Base-by-base conservation (phyloP, 2,329 filamentous ascomycete genomes). In the Sclerotinia borealis region DNA sequence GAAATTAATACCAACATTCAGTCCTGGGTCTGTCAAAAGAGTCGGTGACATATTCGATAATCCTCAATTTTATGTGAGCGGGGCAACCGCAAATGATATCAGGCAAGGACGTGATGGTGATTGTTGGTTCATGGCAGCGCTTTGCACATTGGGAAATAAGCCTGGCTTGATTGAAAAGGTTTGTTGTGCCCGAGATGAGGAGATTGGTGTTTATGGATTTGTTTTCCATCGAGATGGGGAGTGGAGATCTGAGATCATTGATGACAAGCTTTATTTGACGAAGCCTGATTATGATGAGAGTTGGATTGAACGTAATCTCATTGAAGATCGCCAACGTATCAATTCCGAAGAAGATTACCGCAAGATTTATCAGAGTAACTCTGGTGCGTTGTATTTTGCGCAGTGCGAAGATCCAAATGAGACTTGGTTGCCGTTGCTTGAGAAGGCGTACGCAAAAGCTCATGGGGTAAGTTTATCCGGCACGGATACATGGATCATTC, bases 221-320 rank as follows among this genome's bases (percentile, higher is more conserved):
- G 90, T 96, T 48, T 95, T 96, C 73, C 89, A 89, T 73, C 80
- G 91, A 72, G 91, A 96, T 71, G 91, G 91, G 59, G 90, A 93
- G 75, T 96, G 92, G 92, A 89, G 61, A 27, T 91, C 92, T 69
- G 92, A 90, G 66, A 92, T 96, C 65, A 86, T 96, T 64, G 92
- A 96, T 72, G 92, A 96, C 75, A 95, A 96, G 76, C 81, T 96
- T 2, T 96, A 90, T 73, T 82, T 96, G 34, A 89, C 87, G 63
- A 91, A 90, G 3, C 88, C 90, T 3, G 88, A 90, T 72, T 96
- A 91, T 77, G 90, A 95, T 69, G 87, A 92, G 27, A 62, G 65
- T 68, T 80, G 72, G 54, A 79, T 89, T 74, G 89, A 92, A 72
- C 84, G 90, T 49, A 83, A 89, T 56, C 80, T 91, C n/a, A 84